Evolutionary conservation across 306 rosid genomes (phyloP).

Genomic region (Aeschynomene evenia): DNA sequence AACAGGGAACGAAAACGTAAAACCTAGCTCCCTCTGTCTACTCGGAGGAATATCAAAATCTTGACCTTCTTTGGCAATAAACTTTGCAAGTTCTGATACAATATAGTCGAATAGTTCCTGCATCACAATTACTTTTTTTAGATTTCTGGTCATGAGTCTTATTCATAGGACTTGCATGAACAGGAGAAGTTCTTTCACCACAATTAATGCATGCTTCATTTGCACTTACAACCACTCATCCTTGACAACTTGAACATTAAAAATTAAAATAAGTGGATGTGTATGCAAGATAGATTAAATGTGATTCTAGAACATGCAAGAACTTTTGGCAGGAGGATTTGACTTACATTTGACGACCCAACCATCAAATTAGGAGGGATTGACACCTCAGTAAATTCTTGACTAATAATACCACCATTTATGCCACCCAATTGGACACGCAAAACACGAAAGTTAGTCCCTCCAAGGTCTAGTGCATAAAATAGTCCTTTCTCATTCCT

Average conservation of each 20-base stretch:
- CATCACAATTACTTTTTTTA: slow-evolving; percentile 35
- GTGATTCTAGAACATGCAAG: too few relatives aligned
- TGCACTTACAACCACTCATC: too few relatives aligned
- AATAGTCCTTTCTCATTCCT: slow-evolving; percentile 87
- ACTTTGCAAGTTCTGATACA: slow-evolving; percentile 76
- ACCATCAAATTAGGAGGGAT: slow-evolving; percentile 80
- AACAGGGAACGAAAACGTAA: slow-evolving; percentile 95
- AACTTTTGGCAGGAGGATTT: too few relatives aligned
- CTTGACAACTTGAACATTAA: too few relatives aligned
- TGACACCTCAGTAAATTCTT: slow-evolving; percentile 78
- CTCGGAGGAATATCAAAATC: slow-evolving; percentile 67
- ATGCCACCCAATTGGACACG: slow-evolving; percentile 90
- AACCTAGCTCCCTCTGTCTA: slow-evolving; percentile 92
- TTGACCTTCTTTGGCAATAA: slow-evolving; percentile 76
- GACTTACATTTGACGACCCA: slow-evolving; percentile 74
- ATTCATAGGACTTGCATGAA: not conserved
- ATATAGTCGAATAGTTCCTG: slow-evolving; percentile 91
- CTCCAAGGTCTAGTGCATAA: slow-evolving; percentile 97
- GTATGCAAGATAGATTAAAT: too few relatives aligned
- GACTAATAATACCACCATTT: slow-evolving; percentile 50
- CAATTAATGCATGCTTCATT: too few relatives aligned
- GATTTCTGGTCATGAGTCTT: slow-evolving; percentile 29
- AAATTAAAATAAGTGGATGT: too few relatives aligned
- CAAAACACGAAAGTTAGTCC: slow-evolving; percentile 93
- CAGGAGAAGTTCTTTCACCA: too few relatives aligned